Evolutionary conservation across 2,329 filamentous ascomycete species (phyloP).

Genomic region (Cadophora sp.): DNA sequence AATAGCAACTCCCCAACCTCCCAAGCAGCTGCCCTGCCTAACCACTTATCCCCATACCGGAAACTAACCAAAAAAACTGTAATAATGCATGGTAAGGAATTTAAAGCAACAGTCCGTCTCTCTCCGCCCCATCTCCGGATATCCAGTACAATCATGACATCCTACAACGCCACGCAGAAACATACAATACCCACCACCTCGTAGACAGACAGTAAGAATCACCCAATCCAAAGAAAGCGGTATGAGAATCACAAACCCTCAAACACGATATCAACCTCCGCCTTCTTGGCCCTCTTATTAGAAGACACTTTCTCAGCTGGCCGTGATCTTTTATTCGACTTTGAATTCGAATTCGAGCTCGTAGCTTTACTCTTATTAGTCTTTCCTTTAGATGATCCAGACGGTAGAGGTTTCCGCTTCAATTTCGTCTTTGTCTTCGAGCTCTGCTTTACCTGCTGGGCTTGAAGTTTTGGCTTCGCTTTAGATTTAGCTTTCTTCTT

Average conservation of each 20-base stretch:
- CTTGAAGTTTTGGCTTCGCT: background rate
- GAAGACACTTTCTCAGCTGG: background rate
- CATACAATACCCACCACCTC: background rate
- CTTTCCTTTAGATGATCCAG: background rate
- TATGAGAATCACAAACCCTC: background rate
- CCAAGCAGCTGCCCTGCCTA: background rate
- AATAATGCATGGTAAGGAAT: conserved; percentile 5
- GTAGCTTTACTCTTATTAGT: background rate
- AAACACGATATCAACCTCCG: conserved; percentile 3
- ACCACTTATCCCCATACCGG: background rate
- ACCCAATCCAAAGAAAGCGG: background rate
- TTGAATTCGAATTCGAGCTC: background rate
- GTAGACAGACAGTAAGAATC: background rate
- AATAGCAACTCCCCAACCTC: background rate
- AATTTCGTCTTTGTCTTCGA: background rate
- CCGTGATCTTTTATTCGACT: background rate
- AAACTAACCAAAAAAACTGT: background rate
- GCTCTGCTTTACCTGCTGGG: background rate
- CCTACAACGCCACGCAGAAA: background rate
- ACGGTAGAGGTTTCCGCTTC: background rate
- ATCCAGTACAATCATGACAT: conserved; percentile 10
- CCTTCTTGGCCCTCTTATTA: background rate
- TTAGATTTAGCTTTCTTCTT: background rate
- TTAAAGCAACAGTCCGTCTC: background rate
- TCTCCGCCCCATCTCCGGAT: background rate